phyloP scores from a whole-genome alignment of 2,329 filamentous ascomycete species.

The Paraphaeosphaeria minitans region DNA sequence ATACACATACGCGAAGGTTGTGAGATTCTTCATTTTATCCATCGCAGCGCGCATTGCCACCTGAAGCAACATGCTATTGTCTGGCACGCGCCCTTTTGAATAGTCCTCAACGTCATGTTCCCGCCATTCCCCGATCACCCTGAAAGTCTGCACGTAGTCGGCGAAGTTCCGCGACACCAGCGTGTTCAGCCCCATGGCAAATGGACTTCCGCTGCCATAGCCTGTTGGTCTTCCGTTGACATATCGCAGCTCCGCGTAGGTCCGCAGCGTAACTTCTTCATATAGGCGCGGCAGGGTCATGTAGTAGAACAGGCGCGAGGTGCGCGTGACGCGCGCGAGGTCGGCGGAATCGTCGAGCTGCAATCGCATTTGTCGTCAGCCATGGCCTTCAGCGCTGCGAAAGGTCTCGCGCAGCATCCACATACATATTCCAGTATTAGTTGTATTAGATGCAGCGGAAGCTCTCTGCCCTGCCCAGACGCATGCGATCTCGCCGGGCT shows the following conservation, averaged over 20 bases:
- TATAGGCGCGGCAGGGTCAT: conserved; percentile 68
- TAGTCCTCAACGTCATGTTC: conserved; percentile 64
- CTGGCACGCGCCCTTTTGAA: conserved; percentile 64
- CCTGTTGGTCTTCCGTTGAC: conserved; percentile 63
- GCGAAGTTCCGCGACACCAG: conserved; percentile 62
- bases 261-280: conserved; percentile 59
- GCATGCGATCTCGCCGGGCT: conserved; percentile 40
- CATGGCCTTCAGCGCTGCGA: conserved; percentile 11
- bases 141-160: conserved; percentile 58
- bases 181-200: conserved; percentile 66
- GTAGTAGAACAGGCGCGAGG: conserved; percentile 66
- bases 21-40: conserved; percentile 62
- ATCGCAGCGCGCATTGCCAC: conserved; percentile 63
- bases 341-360: conserved; percentile 64
- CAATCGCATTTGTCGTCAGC: conserved; percentile 17
- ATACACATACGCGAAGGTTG: conserved; percentile 56
- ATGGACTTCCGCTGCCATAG: conserved; percentile 66
- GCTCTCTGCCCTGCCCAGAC: conserved; percentile 40
- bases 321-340: conserved; percentile 63
- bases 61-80: conserved; percentile 68
- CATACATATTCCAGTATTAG: conserved; percentile 61
- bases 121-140: conserved; percentile 61
- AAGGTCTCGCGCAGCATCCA: conserved; percentile 10
- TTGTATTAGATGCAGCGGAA: conserved; percentile 64
- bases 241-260: conserved; percentile 64